phyloP scores from a whole-genome alignment of 2,329 filamentous ascomycete genomes.

The Chlorencoelia australis region DNA sequence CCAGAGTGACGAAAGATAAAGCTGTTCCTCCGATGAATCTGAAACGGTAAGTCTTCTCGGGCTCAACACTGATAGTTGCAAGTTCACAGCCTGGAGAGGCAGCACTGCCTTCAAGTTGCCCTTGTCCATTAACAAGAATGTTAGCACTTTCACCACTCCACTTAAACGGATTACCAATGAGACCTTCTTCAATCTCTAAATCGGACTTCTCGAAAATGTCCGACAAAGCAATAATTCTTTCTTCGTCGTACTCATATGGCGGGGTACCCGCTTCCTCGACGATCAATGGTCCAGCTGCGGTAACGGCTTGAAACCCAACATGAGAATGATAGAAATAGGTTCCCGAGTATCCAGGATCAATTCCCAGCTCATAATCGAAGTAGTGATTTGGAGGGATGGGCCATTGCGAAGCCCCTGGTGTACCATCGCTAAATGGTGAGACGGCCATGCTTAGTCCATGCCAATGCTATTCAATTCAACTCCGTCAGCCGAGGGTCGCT shows the following conservation, averaged over 20 bases:
- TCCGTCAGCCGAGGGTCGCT: neutral
- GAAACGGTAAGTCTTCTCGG: conserved; percentile 48
- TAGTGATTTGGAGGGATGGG: conserved; percentile 40
- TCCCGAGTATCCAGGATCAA: conserved; percentile 34
- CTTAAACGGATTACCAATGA: conserved; percentile 38
- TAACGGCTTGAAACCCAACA: conserved; percentile 40
- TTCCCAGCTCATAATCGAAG: conserved; percentile 43
- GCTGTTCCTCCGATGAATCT: conserved; percentile 47
- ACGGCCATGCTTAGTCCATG: conserved; percentile 11
- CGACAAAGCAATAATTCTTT: conserved; percentile 40
- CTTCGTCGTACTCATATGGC: conserved; percentile 51
- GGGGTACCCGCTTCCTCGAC: conserved; percentile 22
- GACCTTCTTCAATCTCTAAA: conserved; percentile 36
- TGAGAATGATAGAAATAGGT: conserved; percentile 49
- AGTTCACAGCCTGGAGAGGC: conserved; percentile 17
- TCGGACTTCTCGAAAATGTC: conserved; percentile 49
- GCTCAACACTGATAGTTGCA: conserved; percentile 45
- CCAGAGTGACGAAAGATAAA: conserved; percentile 41
- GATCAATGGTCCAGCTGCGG: conserved; percentile 38
- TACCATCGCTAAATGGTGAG: conserved; percentile 31
- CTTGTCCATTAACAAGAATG: conserved; percentile 45
- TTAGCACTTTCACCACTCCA: conserved; percentile 50
- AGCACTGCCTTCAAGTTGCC: conserved; percentile 9
- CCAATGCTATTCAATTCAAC: conserved; percentile 9
- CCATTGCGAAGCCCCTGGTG: conserved; percentile 38